Conservation (phyloP, 305 asterid genomes). For the Fraxinus paxiana region DNA sequence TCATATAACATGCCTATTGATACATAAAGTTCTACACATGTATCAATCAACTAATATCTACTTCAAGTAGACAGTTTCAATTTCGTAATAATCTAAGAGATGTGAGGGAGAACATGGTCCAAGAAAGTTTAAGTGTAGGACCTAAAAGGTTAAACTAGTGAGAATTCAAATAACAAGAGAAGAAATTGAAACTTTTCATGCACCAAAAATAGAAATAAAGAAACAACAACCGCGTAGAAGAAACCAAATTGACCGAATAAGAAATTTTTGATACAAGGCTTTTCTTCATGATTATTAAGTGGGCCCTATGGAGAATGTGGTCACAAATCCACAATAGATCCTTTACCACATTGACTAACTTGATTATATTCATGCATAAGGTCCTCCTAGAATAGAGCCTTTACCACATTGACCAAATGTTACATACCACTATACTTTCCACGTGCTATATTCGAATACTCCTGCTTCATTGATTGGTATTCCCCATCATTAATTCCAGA, state of each 20-base stretch:
- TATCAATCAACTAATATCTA: not conserved
- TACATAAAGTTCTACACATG: not conserved
- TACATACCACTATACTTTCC: slow-evolving; percentile 41
- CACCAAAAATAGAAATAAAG: not conserved
- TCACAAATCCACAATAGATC: not conserved
- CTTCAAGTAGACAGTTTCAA: not conserved
- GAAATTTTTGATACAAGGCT: not conserved
- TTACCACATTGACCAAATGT: not conserved
- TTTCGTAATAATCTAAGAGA: not conserved
- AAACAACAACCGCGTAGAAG: not conserved
- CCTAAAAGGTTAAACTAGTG: not conserved
- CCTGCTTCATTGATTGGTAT: slow-evolving; percentile 40
- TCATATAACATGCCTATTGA: not conserved
- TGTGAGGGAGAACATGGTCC: not conserved
- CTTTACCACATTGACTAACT: no score
- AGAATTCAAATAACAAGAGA: not conserved
- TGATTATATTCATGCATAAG: not conserved
- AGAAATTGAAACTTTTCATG: not conserved
- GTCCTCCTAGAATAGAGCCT: no score
- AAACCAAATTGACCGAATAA: not conserved
- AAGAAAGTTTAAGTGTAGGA: not conserved
- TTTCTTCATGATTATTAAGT: not conserved
- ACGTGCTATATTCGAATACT: slow-evolving; percentile 35
- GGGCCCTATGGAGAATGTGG: not conserved
- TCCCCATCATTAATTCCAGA: slow-evolving; percentile 41